Percentiles rank a stretch among this genome's conserved stretches.
Conservation (phyloP, 2,329 filamentous ascomycete species). For the Aureobasidium leucospermi region DNA sequence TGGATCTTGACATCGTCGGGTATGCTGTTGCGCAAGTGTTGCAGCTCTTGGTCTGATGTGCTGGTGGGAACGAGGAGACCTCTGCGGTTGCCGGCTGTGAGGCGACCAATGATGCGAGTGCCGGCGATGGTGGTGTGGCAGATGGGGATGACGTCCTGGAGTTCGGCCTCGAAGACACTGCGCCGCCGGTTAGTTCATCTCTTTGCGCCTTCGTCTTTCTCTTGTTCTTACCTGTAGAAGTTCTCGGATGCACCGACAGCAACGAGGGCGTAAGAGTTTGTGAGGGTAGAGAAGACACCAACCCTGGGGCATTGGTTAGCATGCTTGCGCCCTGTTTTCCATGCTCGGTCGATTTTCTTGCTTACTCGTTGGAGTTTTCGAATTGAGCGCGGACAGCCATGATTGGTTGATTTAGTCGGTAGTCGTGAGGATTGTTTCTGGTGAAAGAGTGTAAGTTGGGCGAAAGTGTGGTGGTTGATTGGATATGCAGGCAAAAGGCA, state of each 20-base stretch:
- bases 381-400: constrained; percentile 58
- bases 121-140: constrained; percentile 94
- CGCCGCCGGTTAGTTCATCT: background rate
- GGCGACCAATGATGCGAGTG: constrained; percentile 87
- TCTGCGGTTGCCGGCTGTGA: constrained; percentile 95
- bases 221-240: constrained; percentile 70
- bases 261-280: constrained; percentile 93
- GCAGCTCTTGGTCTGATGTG: constrained; percentile 95
- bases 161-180: constrained; percentile 85
- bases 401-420: constrained; percentile 21
- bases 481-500: background rate
- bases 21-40: constrained; percentile 91
- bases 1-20: constrained; percentile 90
- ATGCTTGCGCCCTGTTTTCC: background rate
- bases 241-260: constrained; percentile 94
- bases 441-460: background rate
- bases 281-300: constrained; percentile 92
- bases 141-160: constrained; percentile 95
- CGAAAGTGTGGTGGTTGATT: background rate
- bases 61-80: constrained; percentile 92
- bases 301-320: constrained; percentile 52
- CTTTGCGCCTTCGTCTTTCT: background rate
- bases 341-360: constrained; percentile 18
- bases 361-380: constrained; percentile 86
- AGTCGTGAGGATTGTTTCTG: background rate